Evolutionary conservation across 495 filamentous ascomycete genomes (phyloP), one percentile per base, ranked within the genome.

Genomic region (Hapsidospora chrysogenum): DNA sequence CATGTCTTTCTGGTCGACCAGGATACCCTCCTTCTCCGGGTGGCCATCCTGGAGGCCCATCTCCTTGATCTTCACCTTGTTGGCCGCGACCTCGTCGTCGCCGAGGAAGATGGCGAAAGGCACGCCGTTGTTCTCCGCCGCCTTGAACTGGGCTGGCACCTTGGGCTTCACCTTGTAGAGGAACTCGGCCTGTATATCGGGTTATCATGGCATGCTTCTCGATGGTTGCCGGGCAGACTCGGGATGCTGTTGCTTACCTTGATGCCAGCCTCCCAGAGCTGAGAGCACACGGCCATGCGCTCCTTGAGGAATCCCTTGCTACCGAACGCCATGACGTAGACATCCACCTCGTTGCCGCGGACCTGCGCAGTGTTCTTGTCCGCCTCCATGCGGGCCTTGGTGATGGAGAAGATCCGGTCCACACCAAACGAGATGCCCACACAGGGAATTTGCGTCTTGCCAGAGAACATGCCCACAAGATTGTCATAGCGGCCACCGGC

Each of bases 351-450:
- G 43, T 74, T 85, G 33, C 56, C 66, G 32, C 76, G 73, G 31
- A 49, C 50, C 35, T 49, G 29, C 16, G 49, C 43, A 15, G 42
- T 35, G 22, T 39, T 49, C 43, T 71, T 64, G 43, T 78, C 68
- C 33, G 66, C 64, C 43, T 68, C 72, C 52, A 77, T 66, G n/a
- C 74, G 68, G 8, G 80, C 75, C 56, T 86, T 83, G 23, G 72
- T 83, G 55, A 95, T 82, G 31, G 78, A 81, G 59, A 92, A 94
- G 46, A 96, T 95, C 34, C 86, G 78, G 56, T 95, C 87, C 14
- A 94, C 80, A 35, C 87, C 87, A 53, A 95, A 93, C 9, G 84
- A 92, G 42, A 95, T 80, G 41, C 87, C 86, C 5, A 94, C 83
- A 50, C 87, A 94, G 17, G 87, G 87, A 25, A 93, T 81, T 48